Evolutionary conservation across 2,329 filamentous ascomycete species (phyloP).

Genomic region (Penicillium sp.): DNA sequence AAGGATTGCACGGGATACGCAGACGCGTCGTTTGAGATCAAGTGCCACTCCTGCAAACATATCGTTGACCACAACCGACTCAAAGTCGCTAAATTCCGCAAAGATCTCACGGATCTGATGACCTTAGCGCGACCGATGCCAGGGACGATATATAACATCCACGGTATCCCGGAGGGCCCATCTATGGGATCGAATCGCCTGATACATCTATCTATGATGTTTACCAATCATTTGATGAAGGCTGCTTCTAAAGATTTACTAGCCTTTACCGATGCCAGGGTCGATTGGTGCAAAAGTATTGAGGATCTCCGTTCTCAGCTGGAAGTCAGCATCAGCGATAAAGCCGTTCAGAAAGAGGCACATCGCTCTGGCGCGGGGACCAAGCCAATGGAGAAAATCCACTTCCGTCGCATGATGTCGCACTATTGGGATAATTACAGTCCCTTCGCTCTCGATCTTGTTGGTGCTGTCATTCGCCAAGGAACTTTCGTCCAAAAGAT

Average conservation of each 20-base stretch:
- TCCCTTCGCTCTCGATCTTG: conserved; percentile 44
- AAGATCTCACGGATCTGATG: conserved; percentile 58
- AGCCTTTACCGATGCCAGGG: conserved; percentile 59
- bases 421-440: conserved; percentile 47
- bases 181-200: neutral
- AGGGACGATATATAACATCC: conserved; percentile 65
- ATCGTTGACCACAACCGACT: conserved; percentile 62
- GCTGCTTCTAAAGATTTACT: conserved; percentile 49
- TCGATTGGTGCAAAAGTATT: conserved; percentile 50
- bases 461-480: conserved; percentile 48
- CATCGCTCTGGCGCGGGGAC: conserved; percentile 16
- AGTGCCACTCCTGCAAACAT: conserved; percentile 57
- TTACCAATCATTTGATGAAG: conserved; percentile 14
- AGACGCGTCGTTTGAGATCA: conserved; percentile 50
- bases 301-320: conserved; percentile 38
- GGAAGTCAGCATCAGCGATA: conserved; percentile 48
- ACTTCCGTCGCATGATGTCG: conserved; percentile 51
- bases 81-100: conserved; percentile 63
- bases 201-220: conserved; percentile 20
- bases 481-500: conserved; percentile 62
- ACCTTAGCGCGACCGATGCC: conserved; percentile 61
- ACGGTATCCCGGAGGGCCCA: conserved; percentile 52
- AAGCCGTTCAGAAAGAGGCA: conserved; percentile 46
- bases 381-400: conserved; percentile 29
- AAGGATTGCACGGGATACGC: conserved; percentile 32